Conservation (phyloP, 257 asterid genomes). For the Solanum rostratum region DNA sequence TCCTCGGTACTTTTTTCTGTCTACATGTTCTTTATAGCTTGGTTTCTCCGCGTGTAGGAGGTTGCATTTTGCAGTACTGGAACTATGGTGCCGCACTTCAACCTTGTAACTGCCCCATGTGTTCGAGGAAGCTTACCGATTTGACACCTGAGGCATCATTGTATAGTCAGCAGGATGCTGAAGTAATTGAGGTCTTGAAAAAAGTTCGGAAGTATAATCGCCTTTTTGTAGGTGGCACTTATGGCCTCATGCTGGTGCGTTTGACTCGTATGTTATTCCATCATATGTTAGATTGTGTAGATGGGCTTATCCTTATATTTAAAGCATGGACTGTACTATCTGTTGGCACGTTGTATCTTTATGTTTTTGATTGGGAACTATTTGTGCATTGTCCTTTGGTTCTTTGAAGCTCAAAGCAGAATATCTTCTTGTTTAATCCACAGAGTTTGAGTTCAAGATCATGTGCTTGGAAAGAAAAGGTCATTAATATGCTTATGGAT, state of each 20-base stretch:
- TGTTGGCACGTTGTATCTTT: not conserved
- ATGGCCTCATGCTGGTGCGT: slow-evolving; percentile 57
- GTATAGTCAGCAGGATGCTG: slow-evolving; percentile 23
- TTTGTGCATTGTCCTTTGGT: not conserved
- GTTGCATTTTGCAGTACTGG: slow-evolving; percentile 81
- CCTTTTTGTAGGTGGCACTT: slow-evolving; percentile 53
- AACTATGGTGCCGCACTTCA: slow-evolving; percentile 47
- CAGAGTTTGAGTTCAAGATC: not conserved
- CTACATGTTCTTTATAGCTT: not conserved
- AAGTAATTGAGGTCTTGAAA: slow-evolving; percentile 34
- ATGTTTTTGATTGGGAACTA: not conserved
- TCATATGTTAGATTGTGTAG: slow-evolving; percentile 28
- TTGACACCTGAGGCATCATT: slow-evolving; percentile 62
- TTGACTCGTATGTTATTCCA: not conserved
- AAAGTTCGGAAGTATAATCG: slow-evolving; percentile 52
- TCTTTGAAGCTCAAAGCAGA: not conserved
- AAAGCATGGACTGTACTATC: not conserved
- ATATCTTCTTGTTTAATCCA: not conserved
- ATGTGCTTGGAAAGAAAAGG: not conserved
- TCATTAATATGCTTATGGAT: not conserved
- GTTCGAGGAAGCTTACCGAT: slow-evolving; percentile 42
- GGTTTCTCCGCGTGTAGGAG: slow-evolving; percentile 27
- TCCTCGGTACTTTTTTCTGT: not conserved
- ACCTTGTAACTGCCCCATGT: slow-evolving; percentile 88
- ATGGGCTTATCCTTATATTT: slow-evolving; percentile 47